Evolutionary conservation across 1,139 yeast genomes (phyloP), one percentile per base, ranked within the genome.

Genomic region (Magnusiomyces tetraspermus): DNA sequence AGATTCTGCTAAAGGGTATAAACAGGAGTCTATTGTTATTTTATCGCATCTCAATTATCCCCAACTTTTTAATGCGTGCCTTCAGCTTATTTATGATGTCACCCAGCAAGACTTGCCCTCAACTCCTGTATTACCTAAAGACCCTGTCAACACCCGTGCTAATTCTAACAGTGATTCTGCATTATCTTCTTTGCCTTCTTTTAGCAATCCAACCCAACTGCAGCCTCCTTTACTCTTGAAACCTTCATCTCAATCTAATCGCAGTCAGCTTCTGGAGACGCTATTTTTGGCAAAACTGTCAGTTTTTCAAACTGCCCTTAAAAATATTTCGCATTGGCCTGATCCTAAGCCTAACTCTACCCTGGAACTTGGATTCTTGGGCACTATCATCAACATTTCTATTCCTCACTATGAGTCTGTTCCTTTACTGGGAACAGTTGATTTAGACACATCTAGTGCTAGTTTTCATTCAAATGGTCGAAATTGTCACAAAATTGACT

Each of bases 291-390:
- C 26, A 51, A 31, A 48, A 48, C 45, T 46, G 37, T 31, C 44
- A 24, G 36, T 46, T 42, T 6, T 50, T 23, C 47, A 40, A 22
- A 19, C 52, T 24, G 43, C 43, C 46, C 19, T 45, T 41, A 58
- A 57, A 36, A 59, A 62, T 47, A 62, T 65, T n/a, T 58, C 67
- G 4, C 55, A 57, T 22, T 65, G 69, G 69, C 67, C 66, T 5
- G 57, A 58, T 26, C 61, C 61, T 3, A 54, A 50, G 23, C 55
- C 55, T 26, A 56, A 56, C 47, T 49, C 55, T 22, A 46, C 49
- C 26, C 50, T 58, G 23, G 65, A 63, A 49, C 51, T 64, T 17
- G 66, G 63, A 8, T 62, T 64, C 43, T 54, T 65, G 41, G 68
- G 68, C 8, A 49, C 58, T 19, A 58, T 63, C 19, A 40, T 54